A percentile compares a stretch with the other conserved stretches of the same genome.
These are phyloP conservation scores for Trichoderma sp. DNA, from an alignment of 2,329 filamentous ascomycete species.

Conservation along the genomic window DNA sequence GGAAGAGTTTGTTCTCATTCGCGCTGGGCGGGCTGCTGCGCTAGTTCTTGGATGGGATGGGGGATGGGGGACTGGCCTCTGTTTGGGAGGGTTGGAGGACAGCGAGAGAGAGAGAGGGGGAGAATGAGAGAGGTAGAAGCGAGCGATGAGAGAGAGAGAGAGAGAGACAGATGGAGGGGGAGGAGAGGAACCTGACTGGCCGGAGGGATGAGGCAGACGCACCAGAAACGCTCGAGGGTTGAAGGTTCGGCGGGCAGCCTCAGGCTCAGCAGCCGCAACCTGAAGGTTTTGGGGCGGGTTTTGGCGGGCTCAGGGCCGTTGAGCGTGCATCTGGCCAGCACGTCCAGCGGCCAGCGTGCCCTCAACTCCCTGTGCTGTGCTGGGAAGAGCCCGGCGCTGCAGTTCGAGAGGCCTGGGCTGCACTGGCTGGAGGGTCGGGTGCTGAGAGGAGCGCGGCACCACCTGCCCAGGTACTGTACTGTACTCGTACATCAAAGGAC, in stretches of 20 bases:
- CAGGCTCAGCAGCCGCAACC: neutral
- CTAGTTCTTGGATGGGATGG: neutral
- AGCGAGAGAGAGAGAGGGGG: too few relatives aligned
- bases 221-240: neutral
- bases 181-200: too few relatives aligned
- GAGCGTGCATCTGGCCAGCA: too few relatives aligned
- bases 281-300: neutral
- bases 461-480: too few relatives aligned
- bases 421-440: too few relatives aligned
- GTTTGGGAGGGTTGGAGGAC: constrained; percentile 19
- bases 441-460: too few relatives aligned
- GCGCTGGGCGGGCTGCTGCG: constrained; percentile 8
- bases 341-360: neutral
- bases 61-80: neutral
- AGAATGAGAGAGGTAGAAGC: neutral
- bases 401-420: neutral
- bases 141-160: too few relatives aligned
- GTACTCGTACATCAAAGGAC: too few relatives aligned
- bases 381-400: neutral
- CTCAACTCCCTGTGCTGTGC: neutral
- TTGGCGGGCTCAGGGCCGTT: constrained; percentile 2
- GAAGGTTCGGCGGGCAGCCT: neutral
- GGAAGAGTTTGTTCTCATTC: neutral
- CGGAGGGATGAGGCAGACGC: too few relatives aligned
- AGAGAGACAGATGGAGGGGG: neutral